phyloP scores from a whole-genome alignment of 2,329 filamentous ascomycete species.

The Akanthomyces muscarius region DNA sequence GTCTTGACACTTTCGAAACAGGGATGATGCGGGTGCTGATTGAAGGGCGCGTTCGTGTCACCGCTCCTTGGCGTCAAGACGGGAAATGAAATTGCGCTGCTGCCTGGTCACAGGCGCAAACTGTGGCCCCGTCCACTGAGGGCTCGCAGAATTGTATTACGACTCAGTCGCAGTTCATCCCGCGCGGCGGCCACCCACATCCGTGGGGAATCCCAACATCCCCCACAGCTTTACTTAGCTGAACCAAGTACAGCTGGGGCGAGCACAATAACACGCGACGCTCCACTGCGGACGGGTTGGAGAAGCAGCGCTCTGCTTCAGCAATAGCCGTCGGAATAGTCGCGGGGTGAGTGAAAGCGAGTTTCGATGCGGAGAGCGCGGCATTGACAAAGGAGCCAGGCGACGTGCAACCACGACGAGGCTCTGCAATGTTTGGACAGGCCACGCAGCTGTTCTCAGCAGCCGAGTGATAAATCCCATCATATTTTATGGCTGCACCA shows the following conservation, averaged over 20 bases:
- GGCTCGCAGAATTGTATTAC: constrained; percentile 6
- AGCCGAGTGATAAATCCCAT: too few species aligned
- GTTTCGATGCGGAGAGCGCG: background rate
- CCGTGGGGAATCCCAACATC: background rate
- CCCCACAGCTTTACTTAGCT: background rate
- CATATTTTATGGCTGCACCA: too few species aligned
- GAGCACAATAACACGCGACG: background rate
- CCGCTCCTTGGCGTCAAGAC: background rate
- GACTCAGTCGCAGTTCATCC: constrained; percentile 11
- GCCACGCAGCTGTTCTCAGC: too few species aligned
- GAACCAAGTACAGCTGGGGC: background rate
- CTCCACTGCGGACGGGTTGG: constrained; percentile 1
- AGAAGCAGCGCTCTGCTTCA: background rate
- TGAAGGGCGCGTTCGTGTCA: background rate
- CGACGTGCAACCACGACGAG: too few species aligned
- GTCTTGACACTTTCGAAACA: too few species aligned
- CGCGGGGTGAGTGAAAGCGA: background rate
- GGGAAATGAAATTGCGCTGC: background rate
- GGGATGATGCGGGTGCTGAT: too few species aligned
- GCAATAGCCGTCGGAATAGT: background rate
- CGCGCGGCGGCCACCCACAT: background rate
- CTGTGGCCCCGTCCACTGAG: background rate
- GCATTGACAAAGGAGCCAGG: too few species aligned
- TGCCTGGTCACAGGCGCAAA: background rate
- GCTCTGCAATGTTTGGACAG: too few species aligned